A percentile compares a stretch with the other conserved stretches of the same genome.
Evolutionary conservation across 371 early-diverging fungal genomes (phyloP).

Genomic region (Mortierella sp.): DNA sequence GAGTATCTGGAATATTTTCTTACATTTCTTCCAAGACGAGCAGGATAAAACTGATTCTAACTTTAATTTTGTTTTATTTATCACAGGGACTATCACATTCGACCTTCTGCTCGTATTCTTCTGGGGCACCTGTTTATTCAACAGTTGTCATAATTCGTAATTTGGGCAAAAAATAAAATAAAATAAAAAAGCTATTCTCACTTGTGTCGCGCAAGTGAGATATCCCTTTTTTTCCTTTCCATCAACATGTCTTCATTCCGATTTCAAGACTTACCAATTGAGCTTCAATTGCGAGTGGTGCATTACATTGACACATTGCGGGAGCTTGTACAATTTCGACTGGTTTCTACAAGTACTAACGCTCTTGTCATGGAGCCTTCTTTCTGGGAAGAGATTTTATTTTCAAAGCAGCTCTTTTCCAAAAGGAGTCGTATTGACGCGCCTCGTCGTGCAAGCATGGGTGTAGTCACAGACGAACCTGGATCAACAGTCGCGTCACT

Average conservation of each 20-base stretch:
- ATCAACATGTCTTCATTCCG: not conserved
- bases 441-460: not conserved
- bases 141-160: conserved; percentile 23
- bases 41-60: not conserved
- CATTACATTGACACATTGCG: not conserved
- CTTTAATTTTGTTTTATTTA: not conserved
- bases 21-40: not conserved
- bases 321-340: conserved; percentile 26
- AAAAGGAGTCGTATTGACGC: not conserved
- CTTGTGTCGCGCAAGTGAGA: too few species aligned
- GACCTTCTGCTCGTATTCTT: conserved; percentile 71
- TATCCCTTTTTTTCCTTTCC: too few species aligned
- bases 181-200: too few species aligned
- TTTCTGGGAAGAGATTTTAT: conserved; percentile 31
- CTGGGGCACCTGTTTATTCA: conserved; percentile 71
- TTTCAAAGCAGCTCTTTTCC: conserved; percentile 29
- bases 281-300: conserved; percentile 31
- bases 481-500: not conserved
- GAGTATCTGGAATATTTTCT: conserved; percentile 46
- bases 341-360: conserved; percentile 16
- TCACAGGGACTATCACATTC: conserved; percentile 66
- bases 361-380: conserved; percentile 31
- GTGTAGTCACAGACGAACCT: not conserved
- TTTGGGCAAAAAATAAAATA: too few species aligned
- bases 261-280: conserved; percentile 24